These are phyloP conservation scores for Filosporella fistucella DNA, from an alignment of 495 filamentous ascomycete genomes.

Conservation along the genomic window DNA sequence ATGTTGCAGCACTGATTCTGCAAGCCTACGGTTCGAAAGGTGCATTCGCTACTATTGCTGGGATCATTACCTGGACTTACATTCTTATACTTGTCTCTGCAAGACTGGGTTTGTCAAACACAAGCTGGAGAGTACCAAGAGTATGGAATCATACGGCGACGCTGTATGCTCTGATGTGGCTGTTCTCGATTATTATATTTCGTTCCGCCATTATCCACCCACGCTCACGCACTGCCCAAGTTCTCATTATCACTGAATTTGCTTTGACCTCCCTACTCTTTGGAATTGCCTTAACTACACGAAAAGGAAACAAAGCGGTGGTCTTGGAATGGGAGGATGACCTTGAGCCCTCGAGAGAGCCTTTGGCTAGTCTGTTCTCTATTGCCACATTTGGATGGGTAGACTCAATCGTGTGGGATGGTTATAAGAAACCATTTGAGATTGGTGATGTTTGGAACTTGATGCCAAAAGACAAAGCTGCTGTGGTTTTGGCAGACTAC, in stretches of 20 bases:
- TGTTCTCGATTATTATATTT: conserved; percentile 70
- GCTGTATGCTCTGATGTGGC: conserved; percentile 82
- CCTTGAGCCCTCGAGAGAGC: conserved; percentile 80
- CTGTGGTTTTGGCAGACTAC: conserved; percentile 71
- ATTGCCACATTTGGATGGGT: conserved; percentile 88
- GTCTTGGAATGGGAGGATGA: conserved; percentile 80
- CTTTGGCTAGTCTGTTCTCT: conserved; percentile 81
- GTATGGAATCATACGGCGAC: conserved; percentile 91
- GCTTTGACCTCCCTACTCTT: conserved; percentile 67
- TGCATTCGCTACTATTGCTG: conserved; percentile 56
- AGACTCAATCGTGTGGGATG: conserved; percentile 81
- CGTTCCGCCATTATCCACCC: conserved; percentile 84
- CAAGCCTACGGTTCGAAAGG: conserved; percentile 51
- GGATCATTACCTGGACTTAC: conserved; percentile 74
- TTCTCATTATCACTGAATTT: conserved; percentile 66
- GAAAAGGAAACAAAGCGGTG: conserved; percentile 89
- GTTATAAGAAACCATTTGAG: conserved; percentile 82
- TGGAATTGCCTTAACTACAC: conserved; percentile 69
- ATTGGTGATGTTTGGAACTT: conserved; percentile 90
- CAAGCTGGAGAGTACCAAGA: conserved; percentile 60
- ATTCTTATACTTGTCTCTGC: conserved; percentile 68
- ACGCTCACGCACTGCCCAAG: conserved; percentile 50
- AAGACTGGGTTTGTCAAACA: conserved; percentile 67
- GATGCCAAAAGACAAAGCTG: conserved; percentile 80
- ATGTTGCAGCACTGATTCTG: conserved; percentile 53